phyloP scores from a whole-genome alignment of 169 alveolate species.

The Plasmodium sp. region DNA sequence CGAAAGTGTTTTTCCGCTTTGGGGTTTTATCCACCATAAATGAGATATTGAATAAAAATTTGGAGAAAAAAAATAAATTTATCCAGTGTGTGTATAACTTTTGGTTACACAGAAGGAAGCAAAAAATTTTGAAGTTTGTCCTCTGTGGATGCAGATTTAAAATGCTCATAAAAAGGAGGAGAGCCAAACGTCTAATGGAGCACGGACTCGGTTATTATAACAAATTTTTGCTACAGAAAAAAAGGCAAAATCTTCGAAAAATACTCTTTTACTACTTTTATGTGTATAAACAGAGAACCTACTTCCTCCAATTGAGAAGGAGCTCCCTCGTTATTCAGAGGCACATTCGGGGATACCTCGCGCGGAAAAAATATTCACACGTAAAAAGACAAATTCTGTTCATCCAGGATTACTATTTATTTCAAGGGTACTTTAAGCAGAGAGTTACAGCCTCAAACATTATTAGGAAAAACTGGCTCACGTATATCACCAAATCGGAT shows the following conservation, averaged over 20 bases:
- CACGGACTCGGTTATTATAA: constrained; percentile 35
- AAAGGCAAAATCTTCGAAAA: constrained; percentile 25
- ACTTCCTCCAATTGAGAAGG: constrained; percentile 21
- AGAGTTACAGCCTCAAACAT: constrained; percentile 38
- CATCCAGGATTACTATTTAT: constrained; percentile 64
- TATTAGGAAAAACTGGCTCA: constrained; percentile 58
- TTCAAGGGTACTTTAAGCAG: constrained; percentile 45
- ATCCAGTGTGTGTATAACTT: constrained; percentile 75
- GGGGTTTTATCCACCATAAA: constrained; percentile 78
- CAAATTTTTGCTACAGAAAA: constrained; percentile 22
- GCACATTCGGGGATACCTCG: constrained; percentile 24
- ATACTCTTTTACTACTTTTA: constrained; percentile 51
- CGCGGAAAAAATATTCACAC: constrained; percentile 33
- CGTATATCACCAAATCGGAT: constrained; percentile 56
- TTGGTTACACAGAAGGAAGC: constrained; percentile 64
- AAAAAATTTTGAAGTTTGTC: constrained; percentile 35
- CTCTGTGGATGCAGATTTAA: constrained; percentile 69
- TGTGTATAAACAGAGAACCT: constrained; percentile 62
- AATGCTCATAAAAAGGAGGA: constrained; percentile 48
- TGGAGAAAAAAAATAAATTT: constrained; percentile 68
- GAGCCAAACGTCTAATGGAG: constrained; percentile 56
- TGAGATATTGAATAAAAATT: constrained; percentile 76
- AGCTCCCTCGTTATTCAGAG: constrained; percentile 44
- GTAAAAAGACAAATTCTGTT: constrained; percentile 16
- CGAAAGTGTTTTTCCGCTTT: constrained; percentile 80